phyloP scores from a whole-genome alignment of 2,329 filamentous ascomycete genomes.

The Cryphonectria nitschkei region DNA sequence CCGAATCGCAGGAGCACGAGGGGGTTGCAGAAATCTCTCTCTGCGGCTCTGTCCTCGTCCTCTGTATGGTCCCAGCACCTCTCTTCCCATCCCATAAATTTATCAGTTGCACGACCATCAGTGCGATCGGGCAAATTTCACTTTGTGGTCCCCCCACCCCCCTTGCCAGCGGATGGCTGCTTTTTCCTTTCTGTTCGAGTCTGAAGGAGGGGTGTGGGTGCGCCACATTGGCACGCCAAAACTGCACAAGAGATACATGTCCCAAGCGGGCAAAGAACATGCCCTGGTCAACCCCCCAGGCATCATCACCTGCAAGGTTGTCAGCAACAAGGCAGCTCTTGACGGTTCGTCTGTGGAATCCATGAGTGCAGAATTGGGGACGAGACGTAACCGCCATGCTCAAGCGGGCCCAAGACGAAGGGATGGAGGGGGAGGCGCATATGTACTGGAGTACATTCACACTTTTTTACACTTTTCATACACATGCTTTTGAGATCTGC shows the following conservation, averaged over 20 bases:
- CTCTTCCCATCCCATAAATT: neutral
- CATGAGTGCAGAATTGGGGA: constrained; percentile 12
- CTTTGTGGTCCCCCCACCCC: constrained; percentile 8
- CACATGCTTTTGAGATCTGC: constrained; percentile 13
- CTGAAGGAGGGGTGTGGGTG: constrained; percentile 12
- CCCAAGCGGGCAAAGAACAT: constrained; percentile 9
- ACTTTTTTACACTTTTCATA: neutral
- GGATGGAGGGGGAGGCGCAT: neutral
- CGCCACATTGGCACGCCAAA: constrained; percentile 20
- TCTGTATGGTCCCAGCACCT: constrained; percentile 16
- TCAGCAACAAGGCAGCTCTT: constrained; percentile 19
- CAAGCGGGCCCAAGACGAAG: neutral
- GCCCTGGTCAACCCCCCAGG: constrained; percentile 12
- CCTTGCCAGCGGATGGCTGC: neutral
- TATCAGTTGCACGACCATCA: constrained; percentile 13
- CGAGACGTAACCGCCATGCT: constrained; percentile 1
- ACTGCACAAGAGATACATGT: constrained; percentile 23
- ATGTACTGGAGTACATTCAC: neutral
- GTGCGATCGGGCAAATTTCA: constrained; percentile 18
- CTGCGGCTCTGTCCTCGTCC: constrained; percentile 21
- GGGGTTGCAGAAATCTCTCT: constrained; percentile 14
- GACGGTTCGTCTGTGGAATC: constrained; percentile 11
- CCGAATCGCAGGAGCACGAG: neutral
- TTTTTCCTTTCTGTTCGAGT: constrained; percentile 19
- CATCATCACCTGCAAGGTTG: constrained; percentile 16